Evolutionary conservation across 116 monocot species (phyloP), one percentile per base, ranked within the genome.

Genomic region (Zostera marina): DNA sequence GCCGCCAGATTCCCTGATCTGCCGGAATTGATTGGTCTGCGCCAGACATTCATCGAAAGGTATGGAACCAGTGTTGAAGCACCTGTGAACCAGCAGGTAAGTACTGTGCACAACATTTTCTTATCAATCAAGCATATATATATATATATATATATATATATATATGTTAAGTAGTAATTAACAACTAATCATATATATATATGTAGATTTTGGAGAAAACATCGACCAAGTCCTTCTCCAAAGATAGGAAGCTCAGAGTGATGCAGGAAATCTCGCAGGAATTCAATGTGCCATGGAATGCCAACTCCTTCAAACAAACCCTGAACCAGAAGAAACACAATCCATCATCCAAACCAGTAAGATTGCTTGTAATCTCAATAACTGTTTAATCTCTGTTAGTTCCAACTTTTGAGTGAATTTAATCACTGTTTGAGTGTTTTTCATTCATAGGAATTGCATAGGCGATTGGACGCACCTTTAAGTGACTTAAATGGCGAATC

Each of bases 1-100:
- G 80, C 80, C 11, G 80, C 80, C 10, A 69, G 76, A 41, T 76
- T 72, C 49, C 42, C 80, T 13, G 76, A 80, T 66, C 66, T 80
- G 58, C 80, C 80, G 40, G 80, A 80, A 49, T 40, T 80, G 41
- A 59, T 57, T 66, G 69, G 66, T 45, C 66, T 80, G 14, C 56
- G 80, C 42, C 58, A 63, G 44, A 46, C 19, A 17, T 76, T 80
- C 21, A 59, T 51, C 11, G 56, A 26, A 52, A 49, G 72, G 40
- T 76, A 76, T 63, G 76, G 76, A 17, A 66, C 47, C 69, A 4
- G 20, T 3, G 9, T 63, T 21, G 76, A 76, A 61, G 58, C 64
- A 21, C 76, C 38, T 42, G 76, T 69, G 11, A 80, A 66, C 41
- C 9, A 1, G 13, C 66, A 76, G 76, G 80, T 80, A 41, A n/a